Evolutionary conservation across 2,329 filamentous ascomycete species (phyloP).

Genomic region (Rhytidhysteron rufulum): DNA sequence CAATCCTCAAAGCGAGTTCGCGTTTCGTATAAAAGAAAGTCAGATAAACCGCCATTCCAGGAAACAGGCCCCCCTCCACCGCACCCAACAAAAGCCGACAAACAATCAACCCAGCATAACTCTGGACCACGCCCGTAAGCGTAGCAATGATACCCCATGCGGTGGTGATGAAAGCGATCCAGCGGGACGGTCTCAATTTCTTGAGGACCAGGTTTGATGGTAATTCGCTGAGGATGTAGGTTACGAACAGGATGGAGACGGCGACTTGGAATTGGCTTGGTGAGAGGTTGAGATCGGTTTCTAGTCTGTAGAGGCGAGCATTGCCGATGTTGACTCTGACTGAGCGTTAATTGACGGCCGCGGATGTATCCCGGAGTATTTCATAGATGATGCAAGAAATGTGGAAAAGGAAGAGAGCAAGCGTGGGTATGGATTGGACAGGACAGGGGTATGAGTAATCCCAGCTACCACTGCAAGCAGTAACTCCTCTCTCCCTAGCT

Average conservation of each 20-base stretch:
- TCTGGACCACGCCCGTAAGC: constrained; percentile 64
- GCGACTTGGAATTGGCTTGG: constrained; percentile 65
- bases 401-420: background rate
- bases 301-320: constrained; percentile 60
- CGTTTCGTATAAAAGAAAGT: constrained; percentile 73
- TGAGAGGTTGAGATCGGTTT: constrained; percentile 57
- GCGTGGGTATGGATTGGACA: too few relatives aligned
- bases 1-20: constrained; percentile 68
- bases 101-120: constrained; percentile 62
- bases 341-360: background rate
- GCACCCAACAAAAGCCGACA: constrained; percentile 65
- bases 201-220: constrained; percentile 47
- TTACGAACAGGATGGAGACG: constrained; percentile 43
- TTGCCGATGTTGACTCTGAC: constrained; percentile 66
- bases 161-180: constrained; percentile 59
- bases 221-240: constrained; percentile 43
- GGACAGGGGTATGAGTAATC: too few relatives aligned
- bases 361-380: too few relatives aligned
- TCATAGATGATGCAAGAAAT: too few relatives aligned
- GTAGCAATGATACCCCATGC: constrained; percentile 63
- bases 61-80: constrained; percentile 68
- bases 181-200: constrained; percentile 41
- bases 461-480: too few relatives aligned
- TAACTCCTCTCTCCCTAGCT: too few relatives aligned
- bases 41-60: constrained; percentile 65